Evolutionary conservation across 805 yeast species (phyloP), one percentile per base, ranked within the genome.

Genomic region (Yarrowia keelungensis): DNA sequence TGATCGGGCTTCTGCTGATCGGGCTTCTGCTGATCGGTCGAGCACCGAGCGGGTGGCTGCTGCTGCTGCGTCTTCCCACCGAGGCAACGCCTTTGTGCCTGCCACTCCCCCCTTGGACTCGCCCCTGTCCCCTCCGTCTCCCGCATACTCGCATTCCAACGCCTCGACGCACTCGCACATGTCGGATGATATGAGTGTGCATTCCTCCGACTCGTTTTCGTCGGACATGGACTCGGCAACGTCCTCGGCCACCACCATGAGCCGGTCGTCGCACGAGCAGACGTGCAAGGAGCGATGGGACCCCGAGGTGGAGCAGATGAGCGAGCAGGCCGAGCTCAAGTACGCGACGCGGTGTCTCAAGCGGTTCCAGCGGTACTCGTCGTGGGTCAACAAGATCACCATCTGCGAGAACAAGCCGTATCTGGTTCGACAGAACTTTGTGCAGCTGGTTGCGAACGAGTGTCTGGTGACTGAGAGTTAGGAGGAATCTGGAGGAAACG

Each of bases 301-400:
- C 39, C 67, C 67, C 32, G 67, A 62, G 47, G 67, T 62, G 47
- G 67, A 62, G 47, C 67, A 62, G 56, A 47, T 62, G 67, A 49
- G 46, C 46, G 67, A 62, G 56, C 46, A 38, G 67, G 67, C 67
- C 39, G 56, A 47, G 39, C 47, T 62, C 45, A 49, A 62, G 56
- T 62, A 62, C 47, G 67, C 67, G 3, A 62, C 67, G 8, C 54
- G 67, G 56, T 62, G 67, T 9, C 67, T 62, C 32, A 62, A 62
- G 56, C 67, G 67, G 47, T 62, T 62, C 56, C 67, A 62, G 56
- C 67, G 67, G 39, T 49, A 47, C 47, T 62, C 67, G 46, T 38
- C 46, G 11, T 62, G 67, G 67, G 47, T 47, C 38, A 62, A 62
- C 47, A 62, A 62, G 39, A 49, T 62, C 16, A 49, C 56, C 54